Percentiles rank a stretch among this genome's conserved stretches.
Evolutionary conservation across 352 stramenopile genomes (phyloP).

Genomic region (Hyaloperonospora arabidopsidis): DNA sequence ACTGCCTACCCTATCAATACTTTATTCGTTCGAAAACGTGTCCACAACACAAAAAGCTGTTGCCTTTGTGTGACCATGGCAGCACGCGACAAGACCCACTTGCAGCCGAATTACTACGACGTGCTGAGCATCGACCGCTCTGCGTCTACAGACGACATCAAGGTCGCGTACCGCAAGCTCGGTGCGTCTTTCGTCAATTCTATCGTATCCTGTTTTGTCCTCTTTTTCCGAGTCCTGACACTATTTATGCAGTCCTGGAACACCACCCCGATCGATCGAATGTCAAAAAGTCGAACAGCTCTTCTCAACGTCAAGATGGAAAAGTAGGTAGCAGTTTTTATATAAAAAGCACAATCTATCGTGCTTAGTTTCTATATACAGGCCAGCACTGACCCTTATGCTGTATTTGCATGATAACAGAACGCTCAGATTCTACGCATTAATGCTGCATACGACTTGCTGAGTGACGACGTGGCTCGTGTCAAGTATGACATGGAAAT

Average conservation of each 20-base stretch:
- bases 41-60: too few relatives aligned
- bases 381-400: not conserved
- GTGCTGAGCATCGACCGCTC: constrained; percentile 56
- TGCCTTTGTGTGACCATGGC: constrained; percentile 3
- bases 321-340: constrained; percentile 14
- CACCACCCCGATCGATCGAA: constrained; percentile 64
- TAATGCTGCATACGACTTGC: constrained; percentile 65
- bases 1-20: too few relatives aligned
- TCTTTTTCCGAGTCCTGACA: not conserved
- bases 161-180: constrained; percentile 66
- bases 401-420: constrained; percentile 10
- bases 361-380: not conserved
- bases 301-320: constrained; percentile 22
- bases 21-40: too few relatives aligned
- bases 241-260: constrained; percentile 37
- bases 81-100: constrained; percentile 13
- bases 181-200: constrained; percentile 23
- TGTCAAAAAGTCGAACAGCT: constrained; percentile 18
- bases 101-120: constrained; percentile 47
- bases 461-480: constrained; percentile 41
- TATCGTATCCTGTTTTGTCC: not conserved
- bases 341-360: not conserved
- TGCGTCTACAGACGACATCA: constrained; percentile 64
- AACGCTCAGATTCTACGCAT: constrained; percentile 54
- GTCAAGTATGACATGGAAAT: constrained; percentile 66